A percentile compares a stretch with the other conserved stretches of the same genome.
Conservation (phyloP, 306 rosid genomes). For the Gleditsia sinensis region DNA sequence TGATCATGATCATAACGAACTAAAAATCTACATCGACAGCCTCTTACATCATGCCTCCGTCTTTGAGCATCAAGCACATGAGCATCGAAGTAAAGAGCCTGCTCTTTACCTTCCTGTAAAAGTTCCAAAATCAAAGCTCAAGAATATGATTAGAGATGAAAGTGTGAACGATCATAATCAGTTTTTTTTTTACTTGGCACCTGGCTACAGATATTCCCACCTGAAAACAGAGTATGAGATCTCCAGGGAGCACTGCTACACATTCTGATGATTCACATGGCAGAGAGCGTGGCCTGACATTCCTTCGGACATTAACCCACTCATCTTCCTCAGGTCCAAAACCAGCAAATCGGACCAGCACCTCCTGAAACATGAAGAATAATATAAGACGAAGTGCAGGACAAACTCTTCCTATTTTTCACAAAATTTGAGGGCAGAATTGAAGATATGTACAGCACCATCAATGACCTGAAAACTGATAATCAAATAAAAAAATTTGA, state of each 20-base stretch:
- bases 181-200: conserved; percentile 24
- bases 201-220: conserved; percentile 43
- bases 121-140: conserved; percentile 28
- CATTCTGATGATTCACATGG: conserved; percentile 99
- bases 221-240: conserved; percentile 97
- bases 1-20: conserved; percentile 97
- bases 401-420: conserved; percentile 1
- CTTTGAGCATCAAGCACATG: conserved; percentile 99
- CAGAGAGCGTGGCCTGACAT: conserved; percentile 90
- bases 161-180: neutral
- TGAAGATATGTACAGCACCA: conserved; percentile 23
- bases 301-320: conserved; percentile 82
- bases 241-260: conserved; percentile 96
- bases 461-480: conserved; percentile 17
- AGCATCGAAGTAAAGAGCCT: conserved; percentile 97
- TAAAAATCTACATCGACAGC: conserved; percentile 99
- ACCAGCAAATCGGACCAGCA: conserved; percentile 86
- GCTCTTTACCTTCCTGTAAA: conserved; percentile 98
- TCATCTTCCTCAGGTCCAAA: conserved; percentile 98
- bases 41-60: conserved; percentile 96
- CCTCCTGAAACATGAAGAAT: conserved; percentile 68
- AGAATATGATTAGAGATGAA: conserved; percentile 13
- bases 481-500: conserved; percentile 7
- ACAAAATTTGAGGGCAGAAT: conserved; percentile 25
- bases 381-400: neutral